Base-by-base conservation (phyloP, 176 grass and related monocot species). In the Hsuehochloa calcarea region DNA sequence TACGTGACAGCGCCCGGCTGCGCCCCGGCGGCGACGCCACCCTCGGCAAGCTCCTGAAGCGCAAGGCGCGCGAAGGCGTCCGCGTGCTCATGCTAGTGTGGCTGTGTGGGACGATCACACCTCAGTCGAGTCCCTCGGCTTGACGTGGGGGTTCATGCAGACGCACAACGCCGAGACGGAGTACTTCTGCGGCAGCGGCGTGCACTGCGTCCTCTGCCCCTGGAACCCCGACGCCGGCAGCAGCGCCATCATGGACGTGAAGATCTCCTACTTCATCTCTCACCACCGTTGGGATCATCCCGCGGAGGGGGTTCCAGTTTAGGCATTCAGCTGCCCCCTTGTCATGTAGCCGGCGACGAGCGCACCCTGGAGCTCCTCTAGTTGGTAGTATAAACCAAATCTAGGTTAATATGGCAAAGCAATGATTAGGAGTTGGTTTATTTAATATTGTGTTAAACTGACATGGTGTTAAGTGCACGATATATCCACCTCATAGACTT, bases 41-140 rank as follows among this genome's bases (percentile, higher is more conserved):
- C 5, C 85, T 98, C 47, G 96, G 96, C 17, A 89, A 98, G 72
- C 86, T 98, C 13, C 91, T 98, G 2, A 98, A 93, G 93, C 92
- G 88, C 78, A 98, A 98, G 87, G 93, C 96, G 2, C 68, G 82
- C 80, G 96, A 98, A 44, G 96, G 93, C 26, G 93, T 98, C 27
- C 73, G 83, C 29, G 91, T 95, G 62, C 86, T 98, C 29, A 82
- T 98, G 91, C 91, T 98, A 7, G n/a, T n/a, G n/a, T n/a, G n/a
- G n/a, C n/a, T n/a, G 93, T 98, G 58, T 95, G 96, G 96, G 93
- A 98, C 65, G 96, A 98, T 60, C 94, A 93, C 79, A 92, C 89
- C 85, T 98, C 96, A n/a, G 67, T 92, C 17, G 91, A 90, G 45
- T 79, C 85, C 9, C 45, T 93, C 1, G 82, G 88, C 47, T 85